Base-by-base conservation (phyloP, 75 land plant genomes). In the Picea glauca region DNA sequence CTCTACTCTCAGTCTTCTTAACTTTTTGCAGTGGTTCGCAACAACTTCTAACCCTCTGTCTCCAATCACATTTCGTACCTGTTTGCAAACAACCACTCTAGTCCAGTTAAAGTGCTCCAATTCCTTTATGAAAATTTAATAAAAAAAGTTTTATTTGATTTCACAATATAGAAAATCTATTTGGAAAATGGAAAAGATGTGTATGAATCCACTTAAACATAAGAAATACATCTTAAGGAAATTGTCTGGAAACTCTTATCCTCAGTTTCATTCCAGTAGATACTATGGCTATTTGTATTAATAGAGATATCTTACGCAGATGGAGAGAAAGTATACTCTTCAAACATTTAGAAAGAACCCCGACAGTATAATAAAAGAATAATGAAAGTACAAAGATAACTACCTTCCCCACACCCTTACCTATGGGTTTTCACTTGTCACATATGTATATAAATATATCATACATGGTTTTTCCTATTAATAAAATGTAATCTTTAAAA, bases 1-100 rank as follows among this genome's bases (percentile, higher is more conserved):
- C 84, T 86, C 88, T 9, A 86, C 88, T 15, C 88, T 76, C 38
- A 86, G 83, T 75, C 88, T 43, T n/a, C 78, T 79, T 54, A 86
- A 62, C 58, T 74, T 80, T 58, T 76, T 80, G 76, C 88, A 86
- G 23, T 60, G 46, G 13, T 58, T 72, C 18, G 88, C 88, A 31
- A 86, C 64, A 18, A 77, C 87, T n/a, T 61, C 74, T 46, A 86
- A 62, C 30, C 88, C 88, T 26, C 81, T 50, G 67, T 86, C 88
- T 31, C 88, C 88, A 58, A 85, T 80, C 26, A 72, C 66, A 77
- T 85, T 82, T 13, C 74, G 40, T 63, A 81, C 87, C 88, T 86
- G 88, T 54, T 43, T 18, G 43, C 20, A 70, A 70, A 46, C 50
- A 18, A 70, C 11, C n/a, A 70, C 43, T 38, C 73, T 70, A 40